Evolutionary conservation across 768 basidiomycete species (phyloP).

Genomic region (Amanita pallidorosea): DNA sequence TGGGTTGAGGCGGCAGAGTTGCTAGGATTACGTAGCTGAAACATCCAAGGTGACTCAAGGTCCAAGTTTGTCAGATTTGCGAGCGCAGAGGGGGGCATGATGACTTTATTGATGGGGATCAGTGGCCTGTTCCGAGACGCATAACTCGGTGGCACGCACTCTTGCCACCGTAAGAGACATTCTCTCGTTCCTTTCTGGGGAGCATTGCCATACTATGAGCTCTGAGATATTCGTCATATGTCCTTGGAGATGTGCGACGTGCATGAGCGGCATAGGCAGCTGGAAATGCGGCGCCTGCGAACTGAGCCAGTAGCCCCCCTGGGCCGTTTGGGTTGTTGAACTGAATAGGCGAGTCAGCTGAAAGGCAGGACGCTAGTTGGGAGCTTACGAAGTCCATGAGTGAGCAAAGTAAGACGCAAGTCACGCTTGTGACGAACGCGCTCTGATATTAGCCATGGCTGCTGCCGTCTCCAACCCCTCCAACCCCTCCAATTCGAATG

Average conservation of each 20-base stretch:
- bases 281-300: conserved; percentile 58
- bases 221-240: conserved; percentile 88
- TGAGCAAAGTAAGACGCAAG: not conserved
- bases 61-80: conserved; percentile 83
- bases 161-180: conserved; percentile 95
- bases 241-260: conserved; percentile 48
- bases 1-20: conserved; percentile 84
- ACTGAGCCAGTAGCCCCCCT: conserved; percentile 52
- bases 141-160: conserved; percentile 35
- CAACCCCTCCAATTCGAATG: conserved; percentile 40
- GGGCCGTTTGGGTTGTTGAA: conserved; percentile 41
- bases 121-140: not conserved
- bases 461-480: not conserved
- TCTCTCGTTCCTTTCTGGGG: conserved; percentile 74
- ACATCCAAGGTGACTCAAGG: conserved; percentile 90
- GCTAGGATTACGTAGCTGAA: conserved; percentile 86
- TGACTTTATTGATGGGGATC: conserved; percentile 40
- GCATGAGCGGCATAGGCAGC: conserved; percentile 34
- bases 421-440: conserved; percentile 12
- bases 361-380: not conserved
- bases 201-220: conserved; percentile 96
- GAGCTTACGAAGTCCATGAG: conserved; percentile 36
- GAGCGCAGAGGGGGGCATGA: conserved; percentile 94
- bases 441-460: not conserved
- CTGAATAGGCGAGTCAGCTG: conserved; percentile 14